Conservation (phyloP, 352 stramenopile genomes). For the Globisporangium mamillatum region DNA sequence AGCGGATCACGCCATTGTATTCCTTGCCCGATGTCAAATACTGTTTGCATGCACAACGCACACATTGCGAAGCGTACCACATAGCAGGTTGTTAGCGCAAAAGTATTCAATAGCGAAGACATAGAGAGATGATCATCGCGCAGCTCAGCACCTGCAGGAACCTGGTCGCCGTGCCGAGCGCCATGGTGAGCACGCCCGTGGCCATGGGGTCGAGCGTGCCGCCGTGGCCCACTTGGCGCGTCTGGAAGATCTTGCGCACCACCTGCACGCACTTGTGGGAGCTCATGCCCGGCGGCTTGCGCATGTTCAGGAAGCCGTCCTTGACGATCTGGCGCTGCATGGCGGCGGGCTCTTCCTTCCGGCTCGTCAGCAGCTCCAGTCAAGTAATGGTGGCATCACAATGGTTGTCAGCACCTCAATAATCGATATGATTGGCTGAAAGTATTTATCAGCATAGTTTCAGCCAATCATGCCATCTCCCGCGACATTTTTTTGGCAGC, state of each 20-base stretch:
- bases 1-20: conserved; percentile 70
- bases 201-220: conserved; percentile 89
- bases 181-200: conserved; percentile 80
- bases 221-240: conserved; percentile 69
- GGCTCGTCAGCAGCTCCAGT: neutral
- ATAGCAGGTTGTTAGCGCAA: neutral
- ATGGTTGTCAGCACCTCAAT: conserved; percentile 15
- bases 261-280: conserved; percentile 76
- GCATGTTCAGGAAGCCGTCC: conserved; percentile 78
- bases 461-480: conserved; percentile 19
- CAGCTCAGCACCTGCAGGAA: conserved; percentile 58
- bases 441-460: conserved; percentile 7
- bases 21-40: conserved; percentile 70
- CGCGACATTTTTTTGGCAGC: neutral
- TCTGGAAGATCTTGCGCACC: conserved; percentile 71
- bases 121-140: neutral
- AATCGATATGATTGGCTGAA: neutral
- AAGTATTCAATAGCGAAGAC: neutral
- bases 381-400: neutral
- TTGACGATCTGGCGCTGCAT: conserved; percentile 16
- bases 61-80: neutral
- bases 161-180: conserved; percentile 74
- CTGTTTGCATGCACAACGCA: conserved; percentile 21
- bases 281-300: conserved; percentile 71
- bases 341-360: neutral